These are phyloP conservation scores for Kazachstania martiniae DNA, from an alignment of 805 yeast species.

Conservation along the genomic window DNA sequence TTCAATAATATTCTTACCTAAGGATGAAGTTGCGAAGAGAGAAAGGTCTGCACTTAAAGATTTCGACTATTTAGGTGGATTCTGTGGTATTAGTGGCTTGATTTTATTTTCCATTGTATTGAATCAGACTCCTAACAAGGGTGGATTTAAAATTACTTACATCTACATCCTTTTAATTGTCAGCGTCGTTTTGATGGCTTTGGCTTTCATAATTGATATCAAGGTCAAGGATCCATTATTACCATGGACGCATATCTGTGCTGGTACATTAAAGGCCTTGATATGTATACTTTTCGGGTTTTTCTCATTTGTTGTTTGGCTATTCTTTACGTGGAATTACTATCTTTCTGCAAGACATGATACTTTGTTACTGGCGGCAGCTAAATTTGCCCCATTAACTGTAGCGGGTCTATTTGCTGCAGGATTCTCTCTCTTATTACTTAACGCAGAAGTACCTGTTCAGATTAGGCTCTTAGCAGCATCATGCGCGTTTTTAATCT, in stretches of 20 bases:
- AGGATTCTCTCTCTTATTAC: constrained; percentile 8
- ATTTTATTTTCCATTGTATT: constrained; percentile 49
- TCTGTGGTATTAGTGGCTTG: constrained; percentile 43
- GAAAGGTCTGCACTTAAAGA: constrained; percentile 1
- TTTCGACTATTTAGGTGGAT: constrained; percentile 35
- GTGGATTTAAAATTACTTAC: constrained; percentile 47
- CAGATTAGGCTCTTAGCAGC: constrained; percentile 4
- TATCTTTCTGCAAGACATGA: constrained; percentile 35
- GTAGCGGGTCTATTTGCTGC: constrained; percentile 45
- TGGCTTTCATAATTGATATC: constrained; percentile 30
- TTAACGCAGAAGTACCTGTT: constrained; percentile 3
- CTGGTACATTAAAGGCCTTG: constrained; percentile 2
- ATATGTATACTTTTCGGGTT: constrained; percentile 31
- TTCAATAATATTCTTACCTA: constrained; percentile 27
- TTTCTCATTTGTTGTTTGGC: constrained; percentile 48
- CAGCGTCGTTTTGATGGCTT: constrained; percentile 32
- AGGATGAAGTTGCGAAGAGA: constrained; percentile 1
- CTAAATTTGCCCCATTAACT: constrained; percentile 32
- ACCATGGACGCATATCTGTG: constrained; percentile 26
- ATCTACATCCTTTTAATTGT: constrained; percentile 41
- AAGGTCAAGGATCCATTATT: constrained; percentile 37
- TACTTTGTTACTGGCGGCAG: constrained; percentile 33
- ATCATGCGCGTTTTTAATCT: not conserved
- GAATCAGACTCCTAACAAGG: constrained; percentile 60
- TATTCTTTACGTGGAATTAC: constrained; percentile 42